Base-by-base conservation (phyloP, 257 asterid species). In the Coffea eugenioides region DNA sequence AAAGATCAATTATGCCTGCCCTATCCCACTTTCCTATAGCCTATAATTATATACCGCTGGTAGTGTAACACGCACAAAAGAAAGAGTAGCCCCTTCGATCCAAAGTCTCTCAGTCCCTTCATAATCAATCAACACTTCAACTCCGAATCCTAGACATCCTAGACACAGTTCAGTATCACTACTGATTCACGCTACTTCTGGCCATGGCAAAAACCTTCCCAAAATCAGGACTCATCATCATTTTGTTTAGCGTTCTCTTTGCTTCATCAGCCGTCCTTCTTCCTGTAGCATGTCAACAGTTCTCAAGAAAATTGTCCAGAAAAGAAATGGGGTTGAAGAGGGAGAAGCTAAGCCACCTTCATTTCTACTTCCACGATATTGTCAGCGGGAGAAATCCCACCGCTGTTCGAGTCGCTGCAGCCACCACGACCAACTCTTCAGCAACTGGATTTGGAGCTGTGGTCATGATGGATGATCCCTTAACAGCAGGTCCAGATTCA, bases 321-420 rank as follows among this genome's bases (percentile, higher is more conserved):
- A 69, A 71, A 52, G 31, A 78, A 6, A 16, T 81, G 68, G 83
- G 83, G 27, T 69, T 83, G 13, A 77, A 74, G 51, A 45, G 48
- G 36, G 86, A 85, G 52, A 87, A 87, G 59, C 83, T 87, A 46
- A 87, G 80, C 77, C 89, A 85, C 82, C 86, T 85, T 27, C 88
- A 78, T 71, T 85, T 85, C 85, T 85, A 69, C 83, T 83, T 84
- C 82, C 89, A 86, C 57, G 89, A 86, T 56, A 86, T 81, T 12
- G 78, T 79, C 10, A 73, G 85, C 52, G 87, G 89, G 16, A 51
- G 14, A 70, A 69, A 73, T 79, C 87, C 87, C 36, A 86, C 89
- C 9, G 88, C 90, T 20, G 75, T 88, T 20, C 80, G 71, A n/a
- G 82, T 83, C 25, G 85, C 85, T 2, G 49, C 57, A 5, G 87